A percentile compares a stretch with the other conserved stretches of the same genome.
Evolutionary conservation across 306 rosid genomes (phyloP).

Genomic region (Cotoneaster glaucophyllus): DNA sequence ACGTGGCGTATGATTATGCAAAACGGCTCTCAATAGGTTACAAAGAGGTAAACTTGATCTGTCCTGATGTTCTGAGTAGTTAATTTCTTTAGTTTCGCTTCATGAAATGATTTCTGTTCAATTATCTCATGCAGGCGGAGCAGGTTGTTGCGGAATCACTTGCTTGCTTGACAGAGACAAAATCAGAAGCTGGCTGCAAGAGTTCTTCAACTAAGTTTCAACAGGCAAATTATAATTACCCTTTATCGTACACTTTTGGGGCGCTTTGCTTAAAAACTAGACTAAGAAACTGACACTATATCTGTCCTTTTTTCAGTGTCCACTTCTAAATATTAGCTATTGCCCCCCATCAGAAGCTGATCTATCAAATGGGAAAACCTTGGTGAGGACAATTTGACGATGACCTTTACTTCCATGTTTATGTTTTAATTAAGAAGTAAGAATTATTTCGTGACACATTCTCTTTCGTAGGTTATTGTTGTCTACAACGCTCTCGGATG

Average conservation of each 20-base stretch:
- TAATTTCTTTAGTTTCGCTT: neutral
- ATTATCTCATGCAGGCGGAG: slow-evolving; percentile 53
- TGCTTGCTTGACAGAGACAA: slow-evolving; percentile 35
- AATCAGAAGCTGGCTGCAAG: slow-evolving; percentile 27
- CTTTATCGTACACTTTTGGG: neutral
- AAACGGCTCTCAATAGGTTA: slow-evolving; percentile 78
- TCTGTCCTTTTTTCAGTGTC: slow-evolving; percentile 56
- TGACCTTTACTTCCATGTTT: neutral
- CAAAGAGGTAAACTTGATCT: slow-evolving; percentile 38
- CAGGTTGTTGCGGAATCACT: slow-evolving; percentile 59
- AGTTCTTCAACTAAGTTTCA: slow-evolving; percentile 36
- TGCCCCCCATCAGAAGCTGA: slow-evolving; percentile 75
- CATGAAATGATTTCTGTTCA: neutral
- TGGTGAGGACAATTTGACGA: slow-evolving; percentile 44
- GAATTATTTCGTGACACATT: slow-evolving; percentile 2
- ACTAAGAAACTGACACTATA: neutral
- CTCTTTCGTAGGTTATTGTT: slow-evolving; percentile 48
- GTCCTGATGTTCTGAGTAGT: neutral
- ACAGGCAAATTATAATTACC: slow-evolving; percentile 45
- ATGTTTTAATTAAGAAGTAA: neutral
- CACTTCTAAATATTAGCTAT: slow-evolving; percentile 81
- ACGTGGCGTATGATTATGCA: slow-evolving; percentile 78
- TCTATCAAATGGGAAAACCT: slow-evolving; percentile 53
- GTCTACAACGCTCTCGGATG: slow-evolving; percentile 82
- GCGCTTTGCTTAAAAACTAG: neutral